Evolutionary conservation across 441 rosid species (phyloP), one percentile per base, ranked within the genome.

Genomic region (Omphalea diandra): DNA sequence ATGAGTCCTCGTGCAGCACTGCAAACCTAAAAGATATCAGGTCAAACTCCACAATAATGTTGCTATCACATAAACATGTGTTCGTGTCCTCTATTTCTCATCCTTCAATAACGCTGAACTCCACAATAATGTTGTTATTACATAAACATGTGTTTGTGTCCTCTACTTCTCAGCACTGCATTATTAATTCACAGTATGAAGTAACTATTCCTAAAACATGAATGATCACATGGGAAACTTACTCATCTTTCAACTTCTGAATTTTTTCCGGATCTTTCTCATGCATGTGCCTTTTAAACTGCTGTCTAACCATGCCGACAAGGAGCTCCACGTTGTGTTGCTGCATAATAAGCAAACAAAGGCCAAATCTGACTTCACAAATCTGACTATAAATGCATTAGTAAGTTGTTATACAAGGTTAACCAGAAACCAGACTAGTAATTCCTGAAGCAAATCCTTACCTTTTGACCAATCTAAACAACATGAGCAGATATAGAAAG

Each of bases 1-100:
- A 92, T 88, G 64, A 92, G 98, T 73, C 98, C 98, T 73, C 98
- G 83, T 18, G 99, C 99, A 14, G 98, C 99, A 67, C 99, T 95
- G 86, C 80, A 78, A 77, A 67, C 41, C 62, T 60, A 68, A 44
- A 65, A 11, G 36, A 52, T 49, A 43, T 26, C 14, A 40, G 36
- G 35, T 69, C 27, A 33, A 49, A 35, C 24, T 29, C 22, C 8
- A 12, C 33, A n/a, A 18, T 32, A 26, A 33, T 4, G 29, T 57
- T 24, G 33, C 18, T 24, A 32, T 22, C 36, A 49, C 9, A 67
- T 17, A 50, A 20, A 52, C 3, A 29, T 7, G 2, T n/a, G 32
- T 29, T 17, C 11, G n/a, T 24, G 15, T 20, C 20, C 6, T n/a
- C n/a, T n/a, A n/a, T n/a, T n/a, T n/a, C n/a, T n/a, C n/a, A n/a